These are phyloP conservation scores for Populus hybrid DNA, from an alignment of 441 rosid species.

Conservation along the genomic window DNA sequence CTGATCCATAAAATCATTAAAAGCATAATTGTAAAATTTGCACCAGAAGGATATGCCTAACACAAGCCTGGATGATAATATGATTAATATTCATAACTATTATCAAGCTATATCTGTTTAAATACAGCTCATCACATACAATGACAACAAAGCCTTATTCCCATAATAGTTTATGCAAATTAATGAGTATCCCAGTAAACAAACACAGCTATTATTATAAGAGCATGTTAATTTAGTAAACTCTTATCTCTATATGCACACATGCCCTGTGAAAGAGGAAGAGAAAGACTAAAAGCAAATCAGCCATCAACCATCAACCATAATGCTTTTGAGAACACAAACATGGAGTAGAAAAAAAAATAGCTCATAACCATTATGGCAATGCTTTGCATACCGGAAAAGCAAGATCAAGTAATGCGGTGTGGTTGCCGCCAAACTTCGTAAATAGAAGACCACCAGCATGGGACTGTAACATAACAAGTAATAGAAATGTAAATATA, in stretches of 20 bases:
- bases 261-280: not conserved
- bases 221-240: not conserved
- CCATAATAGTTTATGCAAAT: not conserved
- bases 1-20: not conserved
- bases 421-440: conserved; percentile 91
- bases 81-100: not conserved
- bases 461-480: conserved; percentile 63
- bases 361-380: not conserved
- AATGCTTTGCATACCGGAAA: conserved; percentile 65
- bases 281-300: not conserved
- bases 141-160: not conserved
- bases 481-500: not conserved
- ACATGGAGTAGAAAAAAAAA: not conserved
- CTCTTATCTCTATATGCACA: not conserved
- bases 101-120: not conserved
- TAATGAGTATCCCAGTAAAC: not conserved
- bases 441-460: conserved; percentile 96
- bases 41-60: not conserved
- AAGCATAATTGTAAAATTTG: not conserved
- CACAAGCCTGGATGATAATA: not conserved
- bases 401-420: conserved; percentile 90
- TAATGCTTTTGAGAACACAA: not conserved
- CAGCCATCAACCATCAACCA: not conserved
- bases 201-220: not conserved
- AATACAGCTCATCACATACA: not conserved